Evolutionary conservation across 2,329 filamentous ascomycete genomes (phyloP).

Genomic region (Blastomyces silverae): DNA sequence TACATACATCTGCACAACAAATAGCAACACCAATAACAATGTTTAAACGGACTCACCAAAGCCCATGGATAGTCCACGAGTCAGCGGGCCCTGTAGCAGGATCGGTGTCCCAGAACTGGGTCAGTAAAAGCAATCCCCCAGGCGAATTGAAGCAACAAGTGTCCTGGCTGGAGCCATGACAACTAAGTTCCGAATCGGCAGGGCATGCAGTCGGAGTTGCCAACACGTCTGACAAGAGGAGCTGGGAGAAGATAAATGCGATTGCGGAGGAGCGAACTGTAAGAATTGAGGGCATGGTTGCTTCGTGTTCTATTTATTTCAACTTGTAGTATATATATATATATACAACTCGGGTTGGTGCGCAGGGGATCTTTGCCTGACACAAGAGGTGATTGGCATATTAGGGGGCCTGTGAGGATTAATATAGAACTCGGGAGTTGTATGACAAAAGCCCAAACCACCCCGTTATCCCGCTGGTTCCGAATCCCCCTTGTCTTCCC

Average conservation of each 20-base stretch:
- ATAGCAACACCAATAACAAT: too few species aligned
- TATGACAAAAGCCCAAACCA: neutral
- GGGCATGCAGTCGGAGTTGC: slow-evolving; percentile 27
- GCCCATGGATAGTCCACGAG: slow-evolving; percentile 55
- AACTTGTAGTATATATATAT: too few species aligned
- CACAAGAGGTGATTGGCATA: neutral
- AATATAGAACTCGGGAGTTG: neutral
- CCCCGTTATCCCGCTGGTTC: neutral
- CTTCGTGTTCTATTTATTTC: neutral
- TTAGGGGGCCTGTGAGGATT: too few species aligned
- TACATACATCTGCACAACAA: slow-evolving; percentile 3
- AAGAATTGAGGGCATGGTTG: neutral
- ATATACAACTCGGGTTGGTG: neutral
- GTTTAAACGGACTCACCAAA: slow-evolving; percentile 39
- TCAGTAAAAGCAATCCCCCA: slow-evolving; percentile 51
- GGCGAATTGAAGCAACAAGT: slow-evolving; percentile 55
- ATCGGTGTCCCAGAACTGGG: slow-evolving; percentile 55
- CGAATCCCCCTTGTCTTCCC: neutral
- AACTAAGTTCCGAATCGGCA: slow-evolving; percentile 45
- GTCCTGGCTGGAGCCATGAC: slow-evolving; percentile 48
- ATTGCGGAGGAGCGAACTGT: slow-evolving; percentile 3
- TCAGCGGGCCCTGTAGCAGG: slow-evolving; percentile 50
- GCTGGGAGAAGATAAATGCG: slow-evolving; percentile 8
- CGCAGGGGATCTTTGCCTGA: neutral
- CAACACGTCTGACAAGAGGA: slow-evolving; percentile 1